Evolutionary conservation across 164 flowering plant genomes (phyloP).

Genomic region (Brasenia schreberi): DNA sequence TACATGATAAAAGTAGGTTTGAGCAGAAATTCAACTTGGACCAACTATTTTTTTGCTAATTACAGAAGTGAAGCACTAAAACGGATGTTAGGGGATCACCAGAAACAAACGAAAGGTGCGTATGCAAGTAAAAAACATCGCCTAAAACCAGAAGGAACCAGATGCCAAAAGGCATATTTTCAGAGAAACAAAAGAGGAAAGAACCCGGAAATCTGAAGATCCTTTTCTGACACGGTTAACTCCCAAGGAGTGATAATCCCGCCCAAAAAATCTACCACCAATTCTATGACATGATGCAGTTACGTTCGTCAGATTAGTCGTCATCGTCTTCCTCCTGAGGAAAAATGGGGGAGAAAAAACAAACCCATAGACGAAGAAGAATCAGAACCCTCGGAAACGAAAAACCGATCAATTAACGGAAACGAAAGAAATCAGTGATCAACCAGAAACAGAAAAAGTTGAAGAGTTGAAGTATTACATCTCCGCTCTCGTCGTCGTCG

Average conservation of each 20-base stretch:
- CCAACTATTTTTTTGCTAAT: background rate
- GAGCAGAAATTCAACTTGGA: background rate
- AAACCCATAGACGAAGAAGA: too few species aligned
- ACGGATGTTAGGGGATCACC: background rate
- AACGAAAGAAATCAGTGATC: background rate
- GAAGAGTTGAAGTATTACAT: conserved; percentile 10
- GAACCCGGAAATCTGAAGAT: background rate
- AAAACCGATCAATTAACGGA: background rate
- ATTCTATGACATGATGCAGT: too few species aligned
- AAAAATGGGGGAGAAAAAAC: background rate
- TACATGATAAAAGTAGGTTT: background rate
- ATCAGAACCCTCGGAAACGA: too few species aligned
- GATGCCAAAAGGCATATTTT: background rate
- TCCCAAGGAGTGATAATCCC: background rate
- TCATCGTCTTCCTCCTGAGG: background rate
- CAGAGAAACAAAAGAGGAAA: background rate
- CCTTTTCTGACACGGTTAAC: background rate
- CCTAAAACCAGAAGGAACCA: background rate
- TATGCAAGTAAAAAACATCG: background rate
- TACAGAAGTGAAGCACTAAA: background rate
- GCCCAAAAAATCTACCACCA: background rate
- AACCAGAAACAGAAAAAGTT: background rate
- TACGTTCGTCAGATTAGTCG: too few species aligned
- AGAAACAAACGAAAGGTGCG: background rate
- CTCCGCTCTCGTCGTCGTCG: conserved; percentile 31